phyloP scores from a whole-genome alignment of 148 eudicot genomes.

The Camellia granthamiana region DNA sequence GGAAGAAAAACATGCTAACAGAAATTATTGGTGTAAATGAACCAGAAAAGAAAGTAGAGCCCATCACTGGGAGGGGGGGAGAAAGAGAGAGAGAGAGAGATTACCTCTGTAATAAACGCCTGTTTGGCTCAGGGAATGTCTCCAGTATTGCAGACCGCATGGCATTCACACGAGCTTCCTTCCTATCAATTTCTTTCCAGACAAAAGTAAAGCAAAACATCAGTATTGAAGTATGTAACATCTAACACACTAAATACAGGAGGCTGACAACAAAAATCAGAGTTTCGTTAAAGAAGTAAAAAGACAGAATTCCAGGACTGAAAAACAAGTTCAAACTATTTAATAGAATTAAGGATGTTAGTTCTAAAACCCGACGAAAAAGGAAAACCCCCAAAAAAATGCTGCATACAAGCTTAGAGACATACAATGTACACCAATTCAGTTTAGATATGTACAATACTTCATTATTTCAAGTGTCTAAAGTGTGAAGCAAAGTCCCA shows the following conservation, averaged over 20 bases:
- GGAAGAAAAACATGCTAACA: no score
- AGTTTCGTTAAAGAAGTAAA: background rate
- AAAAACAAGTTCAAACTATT: background rate
- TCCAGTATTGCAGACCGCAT: slow-evolving; percentile 86
- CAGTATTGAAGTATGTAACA: background rate
- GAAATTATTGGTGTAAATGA: background rate
- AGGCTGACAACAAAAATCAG: no score
- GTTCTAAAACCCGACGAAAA: background rate
- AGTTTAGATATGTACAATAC: background rate
- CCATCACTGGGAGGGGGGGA: background rate
- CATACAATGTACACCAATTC: background rate
- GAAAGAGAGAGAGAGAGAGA: slow-evolving; percentile 14
- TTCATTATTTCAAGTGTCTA: background rate
- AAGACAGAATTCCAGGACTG: slow-evolving; percentile 2
- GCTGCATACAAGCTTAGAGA: background rate
- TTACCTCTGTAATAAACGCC: slow-evolving; percentile 92
- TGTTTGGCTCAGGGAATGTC: slow-evolving; percentile 95
- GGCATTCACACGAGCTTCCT: slow-evolving; percentile 79
- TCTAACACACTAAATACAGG: no score
- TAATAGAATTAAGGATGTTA: background rate
- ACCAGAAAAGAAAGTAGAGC: background rate
- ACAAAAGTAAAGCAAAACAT: slow-evolving; percentile 15
- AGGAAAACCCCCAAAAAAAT: background rate
- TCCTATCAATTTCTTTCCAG: slow-evolving; percentile 64
- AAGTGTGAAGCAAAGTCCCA: no score